Evolutionary conservation across 228 moss, liverwort and hornwort genomes (phyloP).

Genomic region (Sphagnum magellanicum): DNA sequence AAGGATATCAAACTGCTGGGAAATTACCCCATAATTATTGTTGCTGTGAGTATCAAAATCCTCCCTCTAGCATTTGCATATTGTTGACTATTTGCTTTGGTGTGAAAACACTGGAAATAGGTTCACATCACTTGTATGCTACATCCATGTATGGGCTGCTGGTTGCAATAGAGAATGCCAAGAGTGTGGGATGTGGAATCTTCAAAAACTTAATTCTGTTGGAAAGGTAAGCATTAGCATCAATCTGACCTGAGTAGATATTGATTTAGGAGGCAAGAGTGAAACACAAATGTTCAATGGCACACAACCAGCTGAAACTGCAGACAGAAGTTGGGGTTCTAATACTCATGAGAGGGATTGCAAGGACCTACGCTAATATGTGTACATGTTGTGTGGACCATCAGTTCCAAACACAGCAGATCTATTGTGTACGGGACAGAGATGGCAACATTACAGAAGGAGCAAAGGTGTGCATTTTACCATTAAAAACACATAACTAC

Average conservation of each 20-base stretch:
- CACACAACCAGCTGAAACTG: neutral
- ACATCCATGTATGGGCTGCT: neutral
- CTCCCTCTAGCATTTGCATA: neutral
- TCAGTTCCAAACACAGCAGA: slow-evolving; percentile 98
- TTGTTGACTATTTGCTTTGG: neutral
- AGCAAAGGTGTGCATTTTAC: slow-evolving; percentile 47
- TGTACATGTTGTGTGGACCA: neutral
- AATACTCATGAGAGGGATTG: neutral
- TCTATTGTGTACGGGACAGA: slow-evolving; percentile 90
- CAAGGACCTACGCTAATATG: neutral
- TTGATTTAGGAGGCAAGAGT: too few species aligned
- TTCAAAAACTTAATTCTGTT: neutral
- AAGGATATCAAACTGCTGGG: slow-evolving; percentile 97
- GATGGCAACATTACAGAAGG: slow-evolving; percentile 92
- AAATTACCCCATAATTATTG: slow-evolving; percentile 83
- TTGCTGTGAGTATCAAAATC: slow-evolving; percentile 47
- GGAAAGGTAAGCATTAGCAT: neutral
- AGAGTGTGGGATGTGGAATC: neutral
- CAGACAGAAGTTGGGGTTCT: neutral
- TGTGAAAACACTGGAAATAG: neutral
- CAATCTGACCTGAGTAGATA: neutral
- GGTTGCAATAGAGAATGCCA: neutral
- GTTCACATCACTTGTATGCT: too few species aligned
- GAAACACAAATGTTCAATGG: neutral
- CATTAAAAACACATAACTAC: too few species aligned